Base-by-base conservation (phyloP, 2,329 filamentous ascomycete genomes). In the Xylariaceae sp. region DNA sequence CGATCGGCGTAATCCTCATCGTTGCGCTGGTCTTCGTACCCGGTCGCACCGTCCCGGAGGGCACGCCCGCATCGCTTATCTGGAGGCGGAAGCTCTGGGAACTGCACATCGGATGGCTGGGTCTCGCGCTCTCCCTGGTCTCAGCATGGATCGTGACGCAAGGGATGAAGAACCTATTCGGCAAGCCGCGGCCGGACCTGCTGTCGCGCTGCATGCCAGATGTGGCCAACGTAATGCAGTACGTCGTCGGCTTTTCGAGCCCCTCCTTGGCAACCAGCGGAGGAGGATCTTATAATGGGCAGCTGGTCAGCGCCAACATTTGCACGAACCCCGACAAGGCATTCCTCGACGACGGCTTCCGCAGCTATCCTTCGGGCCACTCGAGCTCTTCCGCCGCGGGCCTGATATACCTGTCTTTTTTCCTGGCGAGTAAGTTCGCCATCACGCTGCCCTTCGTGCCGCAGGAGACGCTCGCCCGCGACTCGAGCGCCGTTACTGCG, bases 41-140 rank as follows among this genome's bases (percentile, higher is more conserved):
- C 1, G 90, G 89, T 3, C 80, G 83, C 5, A 86, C 85, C 1
- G 85, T 87, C 1, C 81, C 83, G 13, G 77, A 77, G 35, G 79
- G 81, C 16, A 86, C 87, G 0, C 84, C 89, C 1, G 80, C 80
- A 59, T 72, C 80, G 3, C 73, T 90, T 48, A 78, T 92, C 37
- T 92, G 90, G 86, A 84, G 83, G 68, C 82, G 90, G 60, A 96
- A 94, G 74, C 71, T 96, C 1, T 97, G 93, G 92, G 92, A 97
- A 71, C 85, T 90, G 70, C 91, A 97, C 68, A 85, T 85, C 2
- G 92, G 90, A 53, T 91, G 88, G 84, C 84, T 96, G 65, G 92
- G 92, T 0, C 79, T 96, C 2, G 89, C 80, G 1, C 77, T 96
- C 15, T 84, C 89, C 2, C 76, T 91, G 8, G 84, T 86, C 2